Base-by-base conservation (phyloP, 139 green algal genomes). In the Micractinium sp. region DNA sequence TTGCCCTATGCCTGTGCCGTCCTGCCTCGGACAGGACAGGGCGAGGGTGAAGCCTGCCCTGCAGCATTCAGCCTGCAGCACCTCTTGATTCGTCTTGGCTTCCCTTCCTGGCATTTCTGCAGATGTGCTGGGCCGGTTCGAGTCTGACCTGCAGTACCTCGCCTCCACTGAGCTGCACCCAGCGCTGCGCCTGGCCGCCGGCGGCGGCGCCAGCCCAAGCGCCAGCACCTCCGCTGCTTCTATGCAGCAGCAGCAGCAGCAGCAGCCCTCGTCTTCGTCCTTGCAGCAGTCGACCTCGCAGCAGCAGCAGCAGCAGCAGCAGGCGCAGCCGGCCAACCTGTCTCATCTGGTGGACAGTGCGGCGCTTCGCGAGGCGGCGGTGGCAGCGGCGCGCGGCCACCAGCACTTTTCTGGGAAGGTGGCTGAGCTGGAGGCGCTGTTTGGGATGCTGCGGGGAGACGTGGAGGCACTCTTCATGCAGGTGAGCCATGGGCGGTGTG, bases 381-480 rank as follows among this genome's bases (percentile, higher is more conserved):
- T 92, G 14, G 85, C 92, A 18, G 98, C 96, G 90, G 38, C 41
- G 19, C 79, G 80, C 5, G 90, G 90, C 35, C 95, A 98, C 69
- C 88, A 87, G 3, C 85, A 92, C 36, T 97, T 99, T 86, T 89
- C 74, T 20, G 86, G 76, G 56, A 98, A 98, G 94, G 96, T 97
- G 36, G 39, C 75, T 41, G 96, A 98, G 89, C 89, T 98, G 75
- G 94, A 96, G 90, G 85, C 35, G 27, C 89, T 96, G 85, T 98
- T 95, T 86, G 85, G 80, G 31, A 41, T 83, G 82, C 93, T 99
- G 88, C 92, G 94, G 86, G 53, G 61, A 0, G 95, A 97, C 69
- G 95, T 99, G 87, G 96, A 99, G 94, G 93, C 91, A 20, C 93
- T 99, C 35, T 96, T 98, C 71, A 94, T 97, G 93, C 91, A 95